These are phyloP conservation scores for Xylaria sp. DNA, from an alignment of 2,329 filamentous ascomycete species.

Conservation along the genomic window DNA sequence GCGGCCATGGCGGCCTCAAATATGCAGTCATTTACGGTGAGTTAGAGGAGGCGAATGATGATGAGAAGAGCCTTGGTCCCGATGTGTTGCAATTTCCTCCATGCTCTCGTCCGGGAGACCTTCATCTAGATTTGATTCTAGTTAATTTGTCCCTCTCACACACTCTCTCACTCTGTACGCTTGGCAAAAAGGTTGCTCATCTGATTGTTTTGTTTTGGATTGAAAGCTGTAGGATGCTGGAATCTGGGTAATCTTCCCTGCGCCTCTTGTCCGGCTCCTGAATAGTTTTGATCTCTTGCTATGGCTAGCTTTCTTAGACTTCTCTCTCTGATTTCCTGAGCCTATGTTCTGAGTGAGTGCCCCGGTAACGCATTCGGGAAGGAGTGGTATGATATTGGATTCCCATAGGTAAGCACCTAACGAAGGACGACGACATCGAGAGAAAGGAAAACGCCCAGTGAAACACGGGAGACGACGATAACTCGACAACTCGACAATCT, in stretches of 20 bases:
- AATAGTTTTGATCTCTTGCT: background rate
- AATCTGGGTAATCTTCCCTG: conserved; percentile 20
- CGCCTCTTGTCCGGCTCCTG: background rate
- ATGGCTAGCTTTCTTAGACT: background rate
- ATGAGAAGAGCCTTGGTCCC: background rate
- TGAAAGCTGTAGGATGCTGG: conserved; percentile 13
- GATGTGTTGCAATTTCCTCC: background rate
- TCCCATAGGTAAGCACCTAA: background rate
- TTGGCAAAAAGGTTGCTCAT: background rate
- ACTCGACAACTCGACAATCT: background rate
- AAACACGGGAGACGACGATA: background rate
- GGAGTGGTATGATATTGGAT: background rate
- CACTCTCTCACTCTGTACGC: background rate
- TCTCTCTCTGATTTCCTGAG: background rate
- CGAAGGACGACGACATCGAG: background rate
- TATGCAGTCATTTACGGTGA: conserved; percentile 5
- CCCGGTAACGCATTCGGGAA: background rate
- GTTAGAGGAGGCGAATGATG: background rate
- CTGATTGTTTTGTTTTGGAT: conserved; percentile 26
- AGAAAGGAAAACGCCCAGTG: background rate
- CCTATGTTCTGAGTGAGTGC: background rate
- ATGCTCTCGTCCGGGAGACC: background rate
- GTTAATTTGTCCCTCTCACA: background rate
- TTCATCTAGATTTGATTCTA: background rate
- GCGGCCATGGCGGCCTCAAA: conserved; percentile 3